Conservation (phyloP, 257 asterid genomes). For the Avicennia marina region DNA sequence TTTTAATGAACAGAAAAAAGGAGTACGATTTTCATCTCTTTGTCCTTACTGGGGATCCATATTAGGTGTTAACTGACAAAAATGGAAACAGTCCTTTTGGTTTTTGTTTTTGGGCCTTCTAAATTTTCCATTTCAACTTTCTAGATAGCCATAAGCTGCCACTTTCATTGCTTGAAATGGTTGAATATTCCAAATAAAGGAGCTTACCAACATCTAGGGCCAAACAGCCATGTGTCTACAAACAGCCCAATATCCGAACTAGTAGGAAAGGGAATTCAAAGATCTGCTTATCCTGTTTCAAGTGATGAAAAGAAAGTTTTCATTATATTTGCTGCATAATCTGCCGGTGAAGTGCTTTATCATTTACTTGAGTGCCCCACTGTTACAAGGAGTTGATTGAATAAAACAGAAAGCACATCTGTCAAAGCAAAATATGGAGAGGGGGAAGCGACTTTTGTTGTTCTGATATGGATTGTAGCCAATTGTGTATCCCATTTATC, state of each 20-base stretch:
- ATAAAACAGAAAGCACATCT: no score
- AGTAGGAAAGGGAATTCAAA: not conserved
- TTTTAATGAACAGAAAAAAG: no score
- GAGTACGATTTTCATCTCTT: no score
- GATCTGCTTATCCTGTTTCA: not conserved
- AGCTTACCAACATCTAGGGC: not conserved
- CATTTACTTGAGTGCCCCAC: no score
- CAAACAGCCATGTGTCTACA: not conserved
- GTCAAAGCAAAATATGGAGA: no score
- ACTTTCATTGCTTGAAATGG: not conserved
- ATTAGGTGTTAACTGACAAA: no score
- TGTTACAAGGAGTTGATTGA: no score
- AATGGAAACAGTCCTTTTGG: no score
- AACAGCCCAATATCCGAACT: not conserved
- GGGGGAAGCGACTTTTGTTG: no score
- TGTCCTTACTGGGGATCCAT: no score
- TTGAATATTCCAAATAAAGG: not conserved
- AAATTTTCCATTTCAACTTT: not conserved
- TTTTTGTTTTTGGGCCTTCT: not conserved
- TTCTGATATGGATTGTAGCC: no score
- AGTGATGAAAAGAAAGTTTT: not conserved
- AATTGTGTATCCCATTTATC: no score
- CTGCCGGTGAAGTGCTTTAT: not conserved
- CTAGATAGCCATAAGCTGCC: not conserved
- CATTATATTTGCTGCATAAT: slow-evolving; percentile 4